Evolutionary conservation across 176 grass and related monocot genomes (phyloP).

Genomic region (sorghum (Sorghum bicolor)): Sorghum_bicolor_NCBIv3 NC_012870.2:2876001-2876500

Average conservation of each 20-base stretch:
- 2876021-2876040: background rate
- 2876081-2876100: background rate
- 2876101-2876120: background rate
- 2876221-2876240: slow-evolving; percentile 32
- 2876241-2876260: slow-evolving; percentile 51
- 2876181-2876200: slow-evolving; percentile 1
- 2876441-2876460: too few species aligned
- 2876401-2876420: background rate
- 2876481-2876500: background rate
- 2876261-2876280: slow-evolving; percentile 20
- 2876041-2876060: background rate
- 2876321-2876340: background rate
- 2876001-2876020: background rate
- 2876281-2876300: background rate
- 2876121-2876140: background rate
- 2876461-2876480: too few species aligned
- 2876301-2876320: background rate
- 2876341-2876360: slow-evolving; percentile 47
- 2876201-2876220: too few species aligned
- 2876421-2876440: background rate
- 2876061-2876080: too few species aligned
- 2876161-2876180: background rate
- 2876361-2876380: slow-evolving; percentile 29
- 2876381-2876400: background rate
- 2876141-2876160: slow-evolving; percentile 47